Base-by-base conservation (phyloP, 805 yeast genomes). In the Candida endomychidarum region DNA sequence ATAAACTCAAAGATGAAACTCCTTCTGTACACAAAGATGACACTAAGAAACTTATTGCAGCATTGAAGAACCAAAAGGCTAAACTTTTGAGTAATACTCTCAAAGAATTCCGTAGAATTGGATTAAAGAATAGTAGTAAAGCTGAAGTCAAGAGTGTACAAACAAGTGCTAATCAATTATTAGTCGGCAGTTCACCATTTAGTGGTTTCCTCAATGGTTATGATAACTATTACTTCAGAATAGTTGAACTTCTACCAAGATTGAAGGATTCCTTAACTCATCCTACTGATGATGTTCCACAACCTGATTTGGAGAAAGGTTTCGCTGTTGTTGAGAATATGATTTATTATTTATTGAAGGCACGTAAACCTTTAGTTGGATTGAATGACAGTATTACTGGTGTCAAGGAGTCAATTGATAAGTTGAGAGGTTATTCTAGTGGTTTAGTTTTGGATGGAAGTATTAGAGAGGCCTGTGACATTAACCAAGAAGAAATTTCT, bases 211-310 rank as follows among this genome's bases (percentile, higher is more conserved):
- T 79, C 26, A 65, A 65, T 9, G 70, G 69, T 0, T 44, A 55
- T 20, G 83, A 82, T 51, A 51, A 56, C 0, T 75, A 76, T 50
- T 89, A 78, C 61, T 85, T 76, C 65, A 72, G 86, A 44, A 59
- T 87, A 7, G 61, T 93, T 25, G 98, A 93, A 51, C 55, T 90
- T 19, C 60, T 91, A 31, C 97, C 97, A 3, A 71, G 91, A 33
- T 64, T 91, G 41, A 74, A 96, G 52, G 74, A 81, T 14, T 65
- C 86, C 2, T 80, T 82, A 8, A 60, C 78, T 2, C 68, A 69
- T 10, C 77, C 81, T 10, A 75, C 81, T 7, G 83, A 78, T 6
- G 97, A 88, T 51, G 79, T 86, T 17, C 93, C 96, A 3, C 74
- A 73, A 10, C 66, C 75, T 2, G 95, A 85, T 55, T 75, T 86